phyloP scores from a whole-genome alignment of 495 filamentous ascomycete species.

The Tirmania nivea region DNA sequence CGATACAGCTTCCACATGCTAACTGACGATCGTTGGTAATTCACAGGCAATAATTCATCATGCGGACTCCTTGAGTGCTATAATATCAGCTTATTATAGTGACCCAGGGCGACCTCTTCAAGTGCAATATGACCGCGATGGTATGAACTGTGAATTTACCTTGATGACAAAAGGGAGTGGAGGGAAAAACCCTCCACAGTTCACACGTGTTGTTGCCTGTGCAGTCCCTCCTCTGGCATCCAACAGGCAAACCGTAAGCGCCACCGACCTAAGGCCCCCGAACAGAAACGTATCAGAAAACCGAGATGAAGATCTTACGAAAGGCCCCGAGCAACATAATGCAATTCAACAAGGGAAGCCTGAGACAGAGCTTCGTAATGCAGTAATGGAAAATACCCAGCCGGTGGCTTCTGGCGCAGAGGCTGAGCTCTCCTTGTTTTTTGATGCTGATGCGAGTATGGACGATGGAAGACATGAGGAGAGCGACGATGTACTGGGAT shows the following conservation, averaged over 20 bases:
- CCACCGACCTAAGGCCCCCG: not conserved
- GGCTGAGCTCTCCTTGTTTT: not conserved
- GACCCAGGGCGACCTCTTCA: constrained; percentile 64
- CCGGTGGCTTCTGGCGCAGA: not conserved
- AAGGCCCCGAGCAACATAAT: not conserved
- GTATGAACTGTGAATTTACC: constrained; percentile 66
- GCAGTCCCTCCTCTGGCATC: no score
- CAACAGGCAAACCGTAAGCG: no score
- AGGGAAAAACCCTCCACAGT: no score
- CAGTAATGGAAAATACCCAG: no score
- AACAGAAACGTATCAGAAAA: not conserved
- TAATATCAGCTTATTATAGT: constrained; percentile 58
- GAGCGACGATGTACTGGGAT: not conserved
- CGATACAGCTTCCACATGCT: no score
- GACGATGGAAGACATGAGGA: not conserved
- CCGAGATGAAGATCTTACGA: not conserved
- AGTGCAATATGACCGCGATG: constrained; percentile 49
- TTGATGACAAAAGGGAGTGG: constrained; percentile 44
- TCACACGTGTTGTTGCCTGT: no score
- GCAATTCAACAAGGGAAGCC: not conserved
- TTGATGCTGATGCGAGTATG: not conserved
- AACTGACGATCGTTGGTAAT: no score
- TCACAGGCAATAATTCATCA: constrained; percentile 45
- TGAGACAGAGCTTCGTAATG: not conserved
- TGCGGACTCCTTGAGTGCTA: constrained; percentile 50